Percentiles rank a stretch among this genome's conserved stretches.
phyloP scores from a whole-genome alignment of 2,329 filamentous ascomycete genomes.

The Claviceps sp. region DNA sequence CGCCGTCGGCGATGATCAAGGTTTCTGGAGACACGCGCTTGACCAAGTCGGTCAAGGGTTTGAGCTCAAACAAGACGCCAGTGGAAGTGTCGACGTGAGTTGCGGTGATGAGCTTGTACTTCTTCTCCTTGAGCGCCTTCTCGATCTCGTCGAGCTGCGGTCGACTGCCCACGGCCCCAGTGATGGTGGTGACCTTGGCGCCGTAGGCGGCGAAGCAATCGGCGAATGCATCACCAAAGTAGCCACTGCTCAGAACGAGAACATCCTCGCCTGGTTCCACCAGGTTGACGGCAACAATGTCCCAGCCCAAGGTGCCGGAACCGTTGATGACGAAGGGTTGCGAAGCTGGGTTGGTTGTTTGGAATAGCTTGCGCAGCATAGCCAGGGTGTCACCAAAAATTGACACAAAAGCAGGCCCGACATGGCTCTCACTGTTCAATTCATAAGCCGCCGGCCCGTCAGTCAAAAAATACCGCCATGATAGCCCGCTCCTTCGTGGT shows the following conservation, averaged over 20 bases:
- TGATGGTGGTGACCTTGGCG: slow-evolving; percentile 77
- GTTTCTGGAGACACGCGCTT: slow-evolving; percentile 82
- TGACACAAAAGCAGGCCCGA: slow-evolving; percentile 76
- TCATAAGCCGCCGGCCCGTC: not conserved
- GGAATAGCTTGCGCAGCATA: slow-evolving; percentile 86
- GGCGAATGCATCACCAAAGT: slow-evolving; percentile 92
- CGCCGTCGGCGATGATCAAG: slow-evolving; percentile 83
- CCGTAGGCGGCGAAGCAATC: slow-evolving; percentile 89
- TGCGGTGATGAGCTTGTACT: slow-evolving; percentile 87
- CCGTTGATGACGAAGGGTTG: slow-evolving; percentile 92
- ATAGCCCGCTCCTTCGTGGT: not conserved
- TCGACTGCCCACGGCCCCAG: slow-evolving; percentile 74
- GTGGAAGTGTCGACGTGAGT: slow-evolving; percentile 98
- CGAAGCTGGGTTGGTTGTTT: slow-evolving; percentile 65
- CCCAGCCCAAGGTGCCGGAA: slow-evolving; percentile 93
- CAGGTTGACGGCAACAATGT: slow-evolving; percentile 87
- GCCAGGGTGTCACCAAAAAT: slow-evolving; percentile 81
- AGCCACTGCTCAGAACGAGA: slow-evolving; percentile 87
- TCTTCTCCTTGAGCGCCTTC: slow-evolving; percentile 74
- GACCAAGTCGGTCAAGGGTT: slow-evolving; percentile 70
- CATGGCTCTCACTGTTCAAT: slow-evolving; percentile 70
- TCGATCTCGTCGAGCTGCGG: slow-evolving; percentile 82
- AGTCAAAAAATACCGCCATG: not conserved
- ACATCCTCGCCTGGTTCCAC: slow-evolving; percentile 81
- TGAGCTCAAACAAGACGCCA: slow-evolving; percentile 83